Evolutionary conservation across 805 yeast genomes (phyloP).

Genomic region (Metschnikowia gelsemii): DNA sequence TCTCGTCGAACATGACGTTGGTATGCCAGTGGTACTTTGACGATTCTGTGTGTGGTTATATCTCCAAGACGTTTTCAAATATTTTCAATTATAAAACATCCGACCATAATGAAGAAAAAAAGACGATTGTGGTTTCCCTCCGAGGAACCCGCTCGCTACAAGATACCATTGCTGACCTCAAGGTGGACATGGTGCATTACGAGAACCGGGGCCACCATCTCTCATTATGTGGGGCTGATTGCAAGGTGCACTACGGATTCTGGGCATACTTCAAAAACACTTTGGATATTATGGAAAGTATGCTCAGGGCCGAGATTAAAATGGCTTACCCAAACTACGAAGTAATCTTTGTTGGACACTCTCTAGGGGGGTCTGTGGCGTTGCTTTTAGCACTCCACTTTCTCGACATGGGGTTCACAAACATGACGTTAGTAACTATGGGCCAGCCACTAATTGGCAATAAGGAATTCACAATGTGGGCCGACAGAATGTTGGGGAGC

Average conservation of each 20-base stretch:
- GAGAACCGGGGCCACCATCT: conserved; percentile 23
- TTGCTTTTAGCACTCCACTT: conserved; percentile 37
- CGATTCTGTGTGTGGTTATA: conserved; percentile 38
- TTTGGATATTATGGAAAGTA: conserved; percentile 25
- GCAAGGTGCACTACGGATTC: conserved; percentile 41
- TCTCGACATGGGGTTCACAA: conserved; percentile 34
- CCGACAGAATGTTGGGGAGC: conserved; percentile 35
- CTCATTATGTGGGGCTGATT: conserved; percentile 30
- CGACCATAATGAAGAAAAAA: conserved; percentile 15
- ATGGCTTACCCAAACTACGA: conserved; percentile 20
- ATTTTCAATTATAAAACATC: conserved; percentile 23
- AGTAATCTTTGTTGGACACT: conserved; percentile 26
- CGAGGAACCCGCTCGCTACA: conserved; percentile 45
- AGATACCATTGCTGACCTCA: conserved; percentile 41
- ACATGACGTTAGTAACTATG: conserved; percentile 37
- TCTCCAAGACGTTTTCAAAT: conserved; percentile 32
- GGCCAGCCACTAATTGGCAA: conserved; percentile 49
- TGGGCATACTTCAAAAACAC: conserved; percentile 31
- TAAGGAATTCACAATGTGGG: conserved; percentile 36
- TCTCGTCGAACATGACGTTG: conserved; percentile 36
- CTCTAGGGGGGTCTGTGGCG: conserved; percentile 45
- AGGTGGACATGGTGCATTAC: conserved; percentile 36
- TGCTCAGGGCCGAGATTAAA: conserved; percentile 13
- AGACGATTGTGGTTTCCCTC: conserved; percentile 35
- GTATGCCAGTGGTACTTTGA: conserved; percentile 41